Conservation (phyloP, 495 filamentous ascomycete genomes). For the Sphaerosporella brunnea region DNA sequence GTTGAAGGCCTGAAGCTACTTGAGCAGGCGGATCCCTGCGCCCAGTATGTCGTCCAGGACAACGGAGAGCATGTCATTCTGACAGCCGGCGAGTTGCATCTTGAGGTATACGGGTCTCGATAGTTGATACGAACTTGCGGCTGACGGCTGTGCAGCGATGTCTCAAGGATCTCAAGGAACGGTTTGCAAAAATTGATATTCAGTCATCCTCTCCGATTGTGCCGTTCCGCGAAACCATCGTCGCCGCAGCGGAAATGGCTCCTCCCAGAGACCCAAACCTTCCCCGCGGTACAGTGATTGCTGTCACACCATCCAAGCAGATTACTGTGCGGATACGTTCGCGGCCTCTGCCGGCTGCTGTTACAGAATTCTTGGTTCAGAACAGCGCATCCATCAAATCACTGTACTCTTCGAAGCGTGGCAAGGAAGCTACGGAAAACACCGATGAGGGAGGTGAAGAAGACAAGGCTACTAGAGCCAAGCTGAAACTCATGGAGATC, state of each 20-base stretch:
- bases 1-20: conserved; percentile 71
- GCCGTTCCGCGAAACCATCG: conserved; percentile 84
- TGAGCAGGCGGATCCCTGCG: conserved; percentile 89
- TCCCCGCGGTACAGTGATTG: conserved; percentile 64
- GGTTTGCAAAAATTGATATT: conserved; percentile 89
- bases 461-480: conserved; percentile 24
- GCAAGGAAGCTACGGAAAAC: conserved; percentile 25
- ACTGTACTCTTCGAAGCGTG: conserved; percentile 42
- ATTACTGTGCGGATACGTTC: conserved; percentile 64
- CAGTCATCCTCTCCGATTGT: conserved; percentile 88
- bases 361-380: conserved; percentile 72
- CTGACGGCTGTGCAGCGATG: conserved; percentile 37
- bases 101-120: conserved; percentile 39
- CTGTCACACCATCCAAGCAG: conserved; percentile 65
- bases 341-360: conserved; percentile 53
- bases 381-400: conserved; percentile 61
- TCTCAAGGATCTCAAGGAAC: conserved; percentile 77
- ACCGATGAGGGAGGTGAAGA: conserved; percentile 26
- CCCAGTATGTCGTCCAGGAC: conserved; percentile 80
- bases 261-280: conserved; percentile 70
- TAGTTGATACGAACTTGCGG: no score
- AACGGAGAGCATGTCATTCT: conserved; percentile 91
- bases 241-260: conserved; percentile 74
- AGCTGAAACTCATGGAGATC: conserved; percentile 40
- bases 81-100: conserved; percentile 84